Base-by-base conservation (phyloP, 73 alveolate genomes). In the Paramecium sonneborni region DNA sequence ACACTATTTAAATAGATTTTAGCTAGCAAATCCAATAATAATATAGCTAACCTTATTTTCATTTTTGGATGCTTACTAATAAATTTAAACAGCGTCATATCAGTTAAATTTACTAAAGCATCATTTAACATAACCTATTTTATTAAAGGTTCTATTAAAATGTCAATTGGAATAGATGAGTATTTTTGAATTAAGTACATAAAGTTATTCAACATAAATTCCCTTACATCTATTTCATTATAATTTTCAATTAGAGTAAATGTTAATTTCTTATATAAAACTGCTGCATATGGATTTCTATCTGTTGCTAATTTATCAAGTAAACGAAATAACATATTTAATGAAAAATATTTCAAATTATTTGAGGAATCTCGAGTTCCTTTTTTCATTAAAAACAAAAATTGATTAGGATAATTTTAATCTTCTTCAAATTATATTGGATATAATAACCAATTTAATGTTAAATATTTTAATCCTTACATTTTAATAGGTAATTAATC, bases 261-360 rank as follows among this genome's bases (percentile, higher is more conserved):
- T 20, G 98, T 98, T 85, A 98, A 90, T 32, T 97, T 92, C 92
- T 98, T 98, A 93, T 98, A 98, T 15, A 98, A 87, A 3, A 96
- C 95, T 9, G 99, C 99, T 23, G 98, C 99, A 55, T 93, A 96
- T 7, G 96, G 92, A 93, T 98, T 98, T 79, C 99, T 92, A 58
- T 95, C 99, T 10, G 96, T 82, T 55, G 99, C 92, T 86, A 98
- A 97, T 9, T 56, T 85, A 28, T 85, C 95, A 7, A 96, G 92
- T 8, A 96, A 72, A 7, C 93, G 88, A 57, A 94, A 96, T 46
- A 96, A 21, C 79, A 76, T 76, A n/a, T 95, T 92, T 24, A 94
- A 89, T 15, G 96, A 39, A 39, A 86, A 67, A 44, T 26, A 85
- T 86, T 93, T 92, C 37, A 95, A 48, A 11, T 46, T 52, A 41